Percentiles rank a stretch among this genome's conserved stretches.
Conservation (phyloP, 768 basidiomycete species). For the Rhodotorula taiwanensis region DNA sequence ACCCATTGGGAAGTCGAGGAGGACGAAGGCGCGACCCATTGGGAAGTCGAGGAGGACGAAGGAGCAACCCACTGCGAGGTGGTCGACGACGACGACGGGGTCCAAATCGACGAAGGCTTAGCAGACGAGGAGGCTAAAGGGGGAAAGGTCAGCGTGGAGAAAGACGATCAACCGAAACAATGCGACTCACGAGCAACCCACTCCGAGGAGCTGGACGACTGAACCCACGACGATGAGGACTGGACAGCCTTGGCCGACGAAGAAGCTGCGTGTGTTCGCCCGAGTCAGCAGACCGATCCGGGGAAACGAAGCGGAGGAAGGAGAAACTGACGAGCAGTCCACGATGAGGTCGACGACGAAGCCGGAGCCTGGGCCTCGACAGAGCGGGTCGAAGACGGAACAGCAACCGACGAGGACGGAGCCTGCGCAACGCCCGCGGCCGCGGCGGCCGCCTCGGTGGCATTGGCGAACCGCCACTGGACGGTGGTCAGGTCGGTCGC, state of each 20-base stretch:
- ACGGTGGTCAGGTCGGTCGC: constrained; percentile 16
- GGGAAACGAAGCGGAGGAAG: too few relatives aligned
- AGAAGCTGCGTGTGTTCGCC: too few relatives aligned
- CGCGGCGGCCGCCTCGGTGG: constrained; percentile 45
- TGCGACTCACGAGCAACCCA: too few relatives aligned
- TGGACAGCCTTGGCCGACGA: not conserved
- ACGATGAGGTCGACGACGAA: constrained; percentile 20
- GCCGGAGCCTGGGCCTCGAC: not conserved
- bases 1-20: not conserved
- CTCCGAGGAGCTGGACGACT: too few relatives aligned
- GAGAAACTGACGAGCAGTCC: not conserved
- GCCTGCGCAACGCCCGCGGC: constrained; percentile 45
- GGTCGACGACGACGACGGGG: not conserved
- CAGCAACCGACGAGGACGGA: constrained; percentile 46
- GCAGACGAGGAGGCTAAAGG: too few relatives aligned
- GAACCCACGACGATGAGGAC: constrained; percentile 1
- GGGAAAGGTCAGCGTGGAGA: too few relatives aligned
- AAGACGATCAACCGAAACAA: too few relatives aligned
- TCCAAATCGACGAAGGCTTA: not conserved
- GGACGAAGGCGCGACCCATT: not conserved
- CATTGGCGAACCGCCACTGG: constrained; percentile 35
- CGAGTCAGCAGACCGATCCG: not conserved
- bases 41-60: not conserved
- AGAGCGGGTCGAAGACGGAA: constrained; percentile 43
- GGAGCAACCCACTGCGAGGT: not conserved